Conservation (phyloP, 116 monocot genomes). For the Zostera marina region DNA sequence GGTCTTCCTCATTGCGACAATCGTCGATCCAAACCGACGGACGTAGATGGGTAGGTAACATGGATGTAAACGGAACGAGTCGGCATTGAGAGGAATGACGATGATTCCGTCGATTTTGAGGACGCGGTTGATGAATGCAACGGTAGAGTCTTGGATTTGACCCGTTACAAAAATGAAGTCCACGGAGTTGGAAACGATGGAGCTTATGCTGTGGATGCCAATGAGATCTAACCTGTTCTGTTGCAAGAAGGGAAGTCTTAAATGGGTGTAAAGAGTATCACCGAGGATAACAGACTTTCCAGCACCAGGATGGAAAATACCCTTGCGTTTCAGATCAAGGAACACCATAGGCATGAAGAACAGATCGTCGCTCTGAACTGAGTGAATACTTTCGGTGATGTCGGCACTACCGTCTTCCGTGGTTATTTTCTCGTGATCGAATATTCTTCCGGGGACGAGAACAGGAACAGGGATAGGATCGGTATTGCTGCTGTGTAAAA, state of each 20-base stretch:
- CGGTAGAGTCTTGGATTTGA: conserved; percentile 4
- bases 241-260: conserved; percentile 2
- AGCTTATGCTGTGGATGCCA: background rate
- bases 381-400: background rate
- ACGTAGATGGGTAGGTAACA: conserved; percentile 9
- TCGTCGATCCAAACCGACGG: conserved; percentile 9
- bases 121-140: conserved; percentile 9
- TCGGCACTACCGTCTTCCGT: background rate
- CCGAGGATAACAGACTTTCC: conserved; percentile 8
- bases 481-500: background rate
- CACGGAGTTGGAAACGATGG: conserved; percentile 4
- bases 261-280: background rate
- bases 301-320: conserved; percentile 5
- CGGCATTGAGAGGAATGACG: conserved; percentile 3
- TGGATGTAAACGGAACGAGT: conserved; percentile 3
- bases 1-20: conserved; percentile 13
- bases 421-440: too few species aligned
- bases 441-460: too few species aligned
- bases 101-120: conserved; percentile 10
- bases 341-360: conserved; percentile 13
- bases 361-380: conserved; percentile 3
- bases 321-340: conserved; percentile 15
- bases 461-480: background rate
- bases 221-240: conserved; percentile 7
- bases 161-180: conserved; percentile 11